A percentile compares a stretch with the other conserved stretches of the same genome.
These are phyloP conservation scores for Penicillium paneum DNA, from an alignment of 2,329 filamentous ascomycete species.

Conservation along the genomic window DNA sequence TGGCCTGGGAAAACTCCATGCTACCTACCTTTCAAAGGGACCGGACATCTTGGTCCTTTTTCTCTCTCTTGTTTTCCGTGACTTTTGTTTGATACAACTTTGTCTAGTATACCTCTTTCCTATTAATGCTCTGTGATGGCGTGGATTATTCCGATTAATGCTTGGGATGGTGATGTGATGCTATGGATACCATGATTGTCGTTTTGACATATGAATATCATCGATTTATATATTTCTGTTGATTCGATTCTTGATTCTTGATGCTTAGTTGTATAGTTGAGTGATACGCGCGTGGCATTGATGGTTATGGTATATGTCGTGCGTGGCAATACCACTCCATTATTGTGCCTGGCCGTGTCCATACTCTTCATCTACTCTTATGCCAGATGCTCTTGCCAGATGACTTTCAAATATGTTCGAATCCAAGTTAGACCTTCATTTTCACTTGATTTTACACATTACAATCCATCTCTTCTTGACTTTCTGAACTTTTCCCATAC, in stretches of 20 bases:
- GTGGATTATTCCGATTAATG: conserved; percentile 19
- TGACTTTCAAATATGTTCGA: not conserved
- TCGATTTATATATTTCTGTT: not conserved
- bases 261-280: not conserved
- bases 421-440: not conserved
- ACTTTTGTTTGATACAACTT: not conserved
- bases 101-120: conserved; percentile 10
- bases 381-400: not conserved
- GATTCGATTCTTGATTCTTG: not conserved
- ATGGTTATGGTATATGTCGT: not conserved
- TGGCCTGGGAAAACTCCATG: conserved; percentile 1
- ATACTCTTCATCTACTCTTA: not conserved
- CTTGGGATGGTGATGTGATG: conserved; percentile 25
- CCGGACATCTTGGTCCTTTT: conserved; percentile 2
- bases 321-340: not conserved
- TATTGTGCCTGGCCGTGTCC: not conserved
- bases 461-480: not conserved
- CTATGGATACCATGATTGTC: conserved; percentile 29
- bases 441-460: not conserved
- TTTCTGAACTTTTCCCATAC: not conserved
- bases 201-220: not conserved
- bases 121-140: conserved; percentile 5
- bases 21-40: conserved; percentile 10
- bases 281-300: not conserved
- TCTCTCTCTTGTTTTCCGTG: not conserved